Evolutionary conservation across 345 rosid genomes (phyloP), one percentile per base, ranked within the genome.

Genomic region (Populus nigra): DNA sequence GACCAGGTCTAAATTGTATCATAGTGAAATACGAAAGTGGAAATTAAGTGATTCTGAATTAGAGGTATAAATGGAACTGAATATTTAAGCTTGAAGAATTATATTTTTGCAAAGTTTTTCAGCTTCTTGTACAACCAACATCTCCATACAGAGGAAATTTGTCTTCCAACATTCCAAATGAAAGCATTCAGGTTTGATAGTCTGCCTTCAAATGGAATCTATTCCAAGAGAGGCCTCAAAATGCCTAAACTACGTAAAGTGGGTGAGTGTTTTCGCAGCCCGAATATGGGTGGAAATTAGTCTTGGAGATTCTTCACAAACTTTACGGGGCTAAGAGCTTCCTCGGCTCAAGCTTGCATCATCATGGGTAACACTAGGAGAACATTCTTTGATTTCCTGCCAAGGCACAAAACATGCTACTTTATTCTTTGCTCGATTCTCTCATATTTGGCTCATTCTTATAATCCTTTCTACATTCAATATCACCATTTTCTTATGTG

Each of bases 381-480:
- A 39, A 36, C 43, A 85, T 85, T 78, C 86, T 73, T 85, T 79
- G 73, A 74, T 77, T 72, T 53, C 71, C 70, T 75, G 71, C 17
- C 53, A 72, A 78, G 84, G 36, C 71, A 73, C 61, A 61, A 62
- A 72, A 43, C 38, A 22, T 50, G 18, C 59, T 12, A 33, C 78
- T 85, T 82, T 85, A 81, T 88, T 88, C 86, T 61, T 80, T 76
- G 71, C 87, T 79, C 61, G 5, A 12, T 50, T 69, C 66, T 72
- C 71, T 41, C 17, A 75, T 55, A 25, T 63, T 67, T 62, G 69
- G 53, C 41, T 35, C 65, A 22, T 66, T 33, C n/a, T n/a, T 50
- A 53, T 23, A 23, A 57, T 25, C 69, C 50, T 16, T 74, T 65
- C 72, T 49, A 50, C 41, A 33, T 73, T 67, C 36, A 62, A 76